Evolutionary conservation across 179 eudicot genomes (phyloP).

Genomic region (Heliamphora pulchella): DNA sequence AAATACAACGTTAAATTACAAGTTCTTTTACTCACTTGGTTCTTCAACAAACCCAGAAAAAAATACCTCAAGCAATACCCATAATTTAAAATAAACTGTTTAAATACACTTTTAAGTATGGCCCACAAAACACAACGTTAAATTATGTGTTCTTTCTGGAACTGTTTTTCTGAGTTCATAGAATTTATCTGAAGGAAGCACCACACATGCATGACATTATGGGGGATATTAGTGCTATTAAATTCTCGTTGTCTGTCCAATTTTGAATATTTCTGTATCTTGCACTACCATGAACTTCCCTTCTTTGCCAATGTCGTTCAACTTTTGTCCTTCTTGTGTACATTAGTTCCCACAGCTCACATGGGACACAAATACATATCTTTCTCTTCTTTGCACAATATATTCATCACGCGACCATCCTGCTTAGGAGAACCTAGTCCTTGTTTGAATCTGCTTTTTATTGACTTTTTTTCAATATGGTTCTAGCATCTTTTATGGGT

Average conservation of each 20-base stretch:
- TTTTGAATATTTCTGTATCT: constrained; percentile 4
- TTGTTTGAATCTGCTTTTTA: too few relatives aligned
- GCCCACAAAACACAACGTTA: too few relatives aligned
- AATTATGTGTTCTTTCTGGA: too few relatives aligned
- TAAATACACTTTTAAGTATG: too few relatives aligned
- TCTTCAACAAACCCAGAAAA: too few relatives aligned
- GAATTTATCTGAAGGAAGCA: not conserved
- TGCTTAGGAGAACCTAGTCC: not conserved
- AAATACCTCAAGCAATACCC: too few relatives aligned
- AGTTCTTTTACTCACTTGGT: too few relatives aligned
- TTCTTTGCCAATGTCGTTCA: not conserved
- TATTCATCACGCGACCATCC: not conserved
- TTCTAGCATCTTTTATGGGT: too few relatives aligned
- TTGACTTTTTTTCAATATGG: too few relatives aligned
- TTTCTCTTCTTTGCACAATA: not conserved
- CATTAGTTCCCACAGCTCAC: constrained; percentile 2
- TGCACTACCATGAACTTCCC: not conserved
- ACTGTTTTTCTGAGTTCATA: not conserved
- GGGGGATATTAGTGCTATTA: constrained; percentile 3
- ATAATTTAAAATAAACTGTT: too few relatives aligned
- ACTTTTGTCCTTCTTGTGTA: not conserved
- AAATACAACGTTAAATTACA: too few relatives aligned
- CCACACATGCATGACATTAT: constrained; percentile 11
- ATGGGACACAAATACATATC: constrained; percentile 10
- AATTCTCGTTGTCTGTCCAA: constrained; percentile 20